phyloP scores from a whole-genome alignment of 2,329 filamentous ascomycete genomes.

The Ceratocystis colombiana region DNA sequence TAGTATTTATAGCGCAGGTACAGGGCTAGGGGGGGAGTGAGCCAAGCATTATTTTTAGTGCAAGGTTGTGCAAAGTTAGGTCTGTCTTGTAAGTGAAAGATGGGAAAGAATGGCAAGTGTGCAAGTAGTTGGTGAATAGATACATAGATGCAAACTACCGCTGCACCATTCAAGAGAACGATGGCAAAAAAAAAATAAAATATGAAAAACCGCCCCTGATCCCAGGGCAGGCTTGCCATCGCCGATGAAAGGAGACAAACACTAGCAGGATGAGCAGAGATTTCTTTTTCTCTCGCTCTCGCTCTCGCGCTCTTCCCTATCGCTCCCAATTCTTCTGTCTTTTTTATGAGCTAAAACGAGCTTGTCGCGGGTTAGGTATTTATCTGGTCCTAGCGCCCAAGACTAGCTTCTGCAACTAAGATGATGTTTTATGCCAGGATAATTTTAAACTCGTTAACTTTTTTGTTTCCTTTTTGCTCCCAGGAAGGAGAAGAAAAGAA shows the following conservation, averaged over 20 bases:
- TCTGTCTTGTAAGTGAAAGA: background rate
- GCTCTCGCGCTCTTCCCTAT: background rate
- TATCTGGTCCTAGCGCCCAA: constrained; percentile 7
- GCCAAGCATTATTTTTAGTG: too few relatives aligned
- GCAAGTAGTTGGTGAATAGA: background rate
- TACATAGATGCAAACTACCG: background rate
- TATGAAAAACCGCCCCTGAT: too few relatives aligned
- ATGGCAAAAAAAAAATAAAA: background rate
- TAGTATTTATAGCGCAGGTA: constrained; percentile 3
- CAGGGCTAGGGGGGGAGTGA: background rate
- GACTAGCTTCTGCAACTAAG: constrained; percentile 8
- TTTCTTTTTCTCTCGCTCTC: background rate
- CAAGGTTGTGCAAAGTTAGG: too few relatives aligned
- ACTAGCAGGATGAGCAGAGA: background rate
- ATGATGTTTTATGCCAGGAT: constrained; percentile 14
- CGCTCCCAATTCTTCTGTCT: background rate
- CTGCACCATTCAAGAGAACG: too few relatives aligned
- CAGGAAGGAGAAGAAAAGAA: background rate
- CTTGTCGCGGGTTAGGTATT: constrained; percentile 7
- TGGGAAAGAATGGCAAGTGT: background rate
- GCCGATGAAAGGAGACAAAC: background rate
- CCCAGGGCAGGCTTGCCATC: background rate
- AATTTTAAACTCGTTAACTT: background rate
- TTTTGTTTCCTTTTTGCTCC: background rate
- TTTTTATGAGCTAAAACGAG: constrained; percentile 8